Evolutionary conservation across 257 asterid species (phyloP), one percentile per base, ranked within the genome.

Genomic region (Primulina huaijiensis): DNA sequence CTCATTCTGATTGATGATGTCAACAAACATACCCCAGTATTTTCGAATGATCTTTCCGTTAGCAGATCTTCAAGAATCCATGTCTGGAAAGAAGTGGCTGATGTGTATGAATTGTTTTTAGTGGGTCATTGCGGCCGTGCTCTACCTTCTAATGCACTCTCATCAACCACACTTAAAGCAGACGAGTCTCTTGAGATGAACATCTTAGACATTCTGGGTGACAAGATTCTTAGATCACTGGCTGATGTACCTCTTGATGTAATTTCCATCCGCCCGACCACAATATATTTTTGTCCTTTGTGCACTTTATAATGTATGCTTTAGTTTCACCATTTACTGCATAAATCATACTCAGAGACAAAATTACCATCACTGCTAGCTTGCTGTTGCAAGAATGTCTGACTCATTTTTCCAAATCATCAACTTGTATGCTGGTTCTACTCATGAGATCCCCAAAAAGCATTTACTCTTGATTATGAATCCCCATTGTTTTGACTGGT

Each of bases 41-140:
- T 64, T 67, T 81, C 65, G 38, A 58, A 75, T 58, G 90, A 82
- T 72, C 68, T 69, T 56, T 46, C 82, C 19, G 71, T 80, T 53
- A 58, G 75, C 70, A 85, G 79, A 79, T 77, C 88, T 67, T 80
- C 90, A 71, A 87, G 95, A 90, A 72, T 81, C 34, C 95, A 91
- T 55, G 80, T 82, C 68, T 93, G 99, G 99, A 90, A 90, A 85
- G 97, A 88, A 85, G 89, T 89, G 73, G 96, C 97, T 53, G 99
- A 89, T 82, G 87, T 93, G 68, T 93, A 87, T 75, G 96, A 93
- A 76, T 82, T 84, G 55, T 93, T 93, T 78, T 81, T 93, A 71
- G 95, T 89, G 77, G 96, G 99, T 67, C 90, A 91, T 76, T 93
- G 99, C 69, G 97, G 99, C 8, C 97, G 96, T 62, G 97, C 98